phyloP scores from a whole-genome alignment of 768 basidiomycete genomes.

The Exsudoporus frostii region DNA sequence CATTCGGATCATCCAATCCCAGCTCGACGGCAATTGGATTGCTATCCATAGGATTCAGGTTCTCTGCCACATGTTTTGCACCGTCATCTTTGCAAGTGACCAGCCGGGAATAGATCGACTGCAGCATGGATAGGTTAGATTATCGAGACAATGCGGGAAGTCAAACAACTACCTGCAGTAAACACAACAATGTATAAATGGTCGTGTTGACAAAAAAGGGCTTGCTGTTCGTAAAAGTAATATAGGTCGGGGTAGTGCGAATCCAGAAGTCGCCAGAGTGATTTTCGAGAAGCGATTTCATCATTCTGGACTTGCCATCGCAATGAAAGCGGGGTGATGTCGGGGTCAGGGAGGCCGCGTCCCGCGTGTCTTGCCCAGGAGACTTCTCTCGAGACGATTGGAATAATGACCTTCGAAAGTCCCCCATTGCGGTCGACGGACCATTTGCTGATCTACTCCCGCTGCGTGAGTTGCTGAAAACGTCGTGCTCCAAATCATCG shows the following conservation, averaged over 20 bases:
- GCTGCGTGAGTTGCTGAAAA: conserved; percentile 14
- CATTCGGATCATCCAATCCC: conserved; percentile 82
- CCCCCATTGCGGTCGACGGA: conserved; percentile 55
- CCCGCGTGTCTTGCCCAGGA: conserved; percentile 28
- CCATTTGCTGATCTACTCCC: conserved; percentile 49
- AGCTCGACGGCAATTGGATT: conserved; percentile 83
- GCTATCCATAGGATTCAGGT: conserved; percentile 61
- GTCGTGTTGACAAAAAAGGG: conserved; percentile 91
- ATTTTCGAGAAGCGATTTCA: neutral
- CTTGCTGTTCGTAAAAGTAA: conserved; percentile 37
- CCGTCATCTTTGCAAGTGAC: conserved; percentile 83
- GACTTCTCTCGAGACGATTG: conserved; percentile 67
- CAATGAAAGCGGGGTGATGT: conserved; percentile 8
- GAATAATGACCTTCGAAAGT: conserved; percentile 77
- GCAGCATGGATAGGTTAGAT: conserved; percentile 8
- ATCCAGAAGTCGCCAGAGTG: conserved; percentile 57
- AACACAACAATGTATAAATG: conserved; percentile 84
- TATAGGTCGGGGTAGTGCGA: conserved; percentile 32
- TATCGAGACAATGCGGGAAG: conserved; percentile 2
- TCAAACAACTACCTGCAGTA: conserved; percentile 65
- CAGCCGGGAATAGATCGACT: conserved; percentile 90
- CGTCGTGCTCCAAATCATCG: conserved; percentile 31
- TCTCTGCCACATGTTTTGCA: conserved; percentile 61
- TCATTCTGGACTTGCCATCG: neutral
- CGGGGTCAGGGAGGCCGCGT: conserved; percentile 30